Conservation (phyloP, 768 basidiomycete genomes). For the Pisolithus tinctorius region DNA sequence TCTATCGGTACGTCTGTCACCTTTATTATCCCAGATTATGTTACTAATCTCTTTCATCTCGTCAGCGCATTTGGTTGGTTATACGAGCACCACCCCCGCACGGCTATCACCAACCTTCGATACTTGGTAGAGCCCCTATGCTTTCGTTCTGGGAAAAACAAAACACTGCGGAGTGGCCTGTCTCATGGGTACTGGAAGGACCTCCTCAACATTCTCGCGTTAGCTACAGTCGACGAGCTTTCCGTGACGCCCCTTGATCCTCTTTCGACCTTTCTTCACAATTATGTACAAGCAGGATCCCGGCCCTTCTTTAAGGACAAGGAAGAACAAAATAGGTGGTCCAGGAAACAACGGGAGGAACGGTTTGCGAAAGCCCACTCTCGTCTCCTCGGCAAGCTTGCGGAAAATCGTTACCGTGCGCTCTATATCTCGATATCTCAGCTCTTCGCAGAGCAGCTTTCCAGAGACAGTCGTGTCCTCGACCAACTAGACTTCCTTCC, state of each 20-base stretch:
- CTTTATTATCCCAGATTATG: neutral
- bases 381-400: slow-evolving; percentile 35
- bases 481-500: slow-evolving; percentile 30
- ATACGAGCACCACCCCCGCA: slow-evolving; percentile 60
- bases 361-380: slow-evolving; percentile 24
- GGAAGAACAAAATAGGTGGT: slow-evolving; percentile 20
- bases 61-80: slow-evolving; percentile 58
- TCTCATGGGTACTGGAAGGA: slow-evolving; percentile 75
- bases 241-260: neutral
- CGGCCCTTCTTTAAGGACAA: slow-evolving; percentile 21
- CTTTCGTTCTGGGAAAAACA: slow-evolving; percentile 19
- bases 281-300: slow-evolving; percentile 9
- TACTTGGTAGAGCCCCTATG: slow-evolving; percentile 49
- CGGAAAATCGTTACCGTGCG: slow-evolving; percentile 47
- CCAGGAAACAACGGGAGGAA: slow-evolving; percentile 13
- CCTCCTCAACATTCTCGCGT: slow-evolving; percentile 57
- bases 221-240: slow-evolving; percentile 51
- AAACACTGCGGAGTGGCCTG: slow-evolving; percentile 4
- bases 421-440: slow-evolving; percentile 59
- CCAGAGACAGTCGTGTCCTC: slow-evolving; percentile 40
- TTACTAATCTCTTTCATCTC: neutral
- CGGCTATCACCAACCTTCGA: slow-evolving; percentile 56
- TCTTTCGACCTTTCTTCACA: slow-evolving; percentile 21
- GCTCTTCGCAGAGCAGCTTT: slow-evolving; percentile 48
- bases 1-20: slow-evolving; percentile 41